Evolutionary conservation across 108 stramenopile genomes (phyloP).

Genomic region (Epithemia pelagica): DNA sequence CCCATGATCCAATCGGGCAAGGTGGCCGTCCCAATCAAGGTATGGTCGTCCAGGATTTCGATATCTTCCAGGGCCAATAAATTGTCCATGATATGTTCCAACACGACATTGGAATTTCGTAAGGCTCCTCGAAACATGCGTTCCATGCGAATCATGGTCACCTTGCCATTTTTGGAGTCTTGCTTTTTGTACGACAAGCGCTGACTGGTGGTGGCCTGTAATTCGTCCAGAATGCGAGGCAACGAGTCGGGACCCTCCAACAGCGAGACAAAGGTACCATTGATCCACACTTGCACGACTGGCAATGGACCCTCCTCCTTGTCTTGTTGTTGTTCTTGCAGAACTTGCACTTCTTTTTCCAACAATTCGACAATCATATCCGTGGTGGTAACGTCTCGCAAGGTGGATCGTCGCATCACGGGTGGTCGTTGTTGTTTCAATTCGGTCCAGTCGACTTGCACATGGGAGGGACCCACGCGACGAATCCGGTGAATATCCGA

Average conservation of each 20-base stretch:
- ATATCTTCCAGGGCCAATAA: constrained; percentile 26
- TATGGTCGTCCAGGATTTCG: constrained; percentile 11
- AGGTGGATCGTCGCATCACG: background rate
- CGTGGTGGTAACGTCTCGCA: background rate
- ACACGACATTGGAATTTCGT: constrained; percentile 8
- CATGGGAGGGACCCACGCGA: constrained; percentile 5
- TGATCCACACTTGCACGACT: constrained; percentile 19
- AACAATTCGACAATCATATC: constrained; percentile 8
- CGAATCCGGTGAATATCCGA: constrained; percentile 13
- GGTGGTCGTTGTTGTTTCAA: background rate
- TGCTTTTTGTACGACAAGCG: constrained; percentile 2
- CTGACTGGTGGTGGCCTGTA: background rate
- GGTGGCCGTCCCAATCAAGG: constrained; percentile 32
- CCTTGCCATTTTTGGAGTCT: background rate
- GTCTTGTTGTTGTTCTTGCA: background rate
- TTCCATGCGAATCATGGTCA: constrained; percentile 22
- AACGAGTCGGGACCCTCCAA: background rate
- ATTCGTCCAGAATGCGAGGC: background rate
- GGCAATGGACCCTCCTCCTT: background rate
- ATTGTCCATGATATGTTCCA: constrained; percentile 26
- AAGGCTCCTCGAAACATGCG: constrained; percentile 15
- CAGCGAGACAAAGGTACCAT: constrained; percentile 10
- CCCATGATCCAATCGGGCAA: constrained; percentile 34
- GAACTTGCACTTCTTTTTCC: constrained; percentile 8
- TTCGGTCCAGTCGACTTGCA: constrained; percentile 13